Evolutionary conservation across 495 filamentous ascomycete genomes (phyloP).

Genomic region (Filosporella fistucella): DNA sequence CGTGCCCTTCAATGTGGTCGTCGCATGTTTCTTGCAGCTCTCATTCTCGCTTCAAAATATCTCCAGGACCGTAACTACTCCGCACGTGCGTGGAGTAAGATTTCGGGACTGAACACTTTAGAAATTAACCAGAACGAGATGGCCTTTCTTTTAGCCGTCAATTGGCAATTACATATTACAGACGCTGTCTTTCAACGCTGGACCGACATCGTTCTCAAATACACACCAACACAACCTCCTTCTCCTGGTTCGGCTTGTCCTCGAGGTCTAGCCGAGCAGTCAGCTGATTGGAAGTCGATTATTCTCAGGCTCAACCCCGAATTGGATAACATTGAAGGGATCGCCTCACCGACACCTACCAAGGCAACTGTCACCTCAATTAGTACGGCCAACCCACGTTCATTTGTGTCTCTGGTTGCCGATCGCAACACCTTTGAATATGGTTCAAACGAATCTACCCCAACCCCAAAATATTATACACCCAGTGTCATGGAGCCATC

Average conservation of each 20-base stretch:
- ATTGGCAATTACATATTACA: conserved; percentile 92
- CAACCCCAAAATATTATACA: conserved; percentile 36
- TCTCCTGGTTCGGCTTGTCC: conserved; percentile 44
- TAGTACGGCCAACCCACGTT: conserved; percentile 21
- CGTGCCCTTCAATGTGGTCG: conserved; percentile 93
- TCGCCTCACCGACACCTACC: conserved; percentile 24
- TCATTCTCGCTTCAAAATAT: conserved; percentile 96
- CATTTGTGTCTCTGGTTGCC: conserved; percentile 22
- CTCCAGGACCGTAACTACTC: conserved; percentile 98
- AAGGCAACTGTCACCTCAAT: conserved; percentile 20
- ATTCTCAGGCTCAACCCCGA: conserved; percentile 77
- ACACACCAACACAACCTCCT: conserved; percentile 65
- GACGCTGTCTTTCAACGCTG: conserved; percentile 85
- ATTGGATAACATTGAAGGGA: conserved; percentile 55
- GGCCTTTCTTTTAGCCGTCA: conserved; percentile 82
- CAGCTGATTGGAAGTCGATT: conserved; percentile 66
- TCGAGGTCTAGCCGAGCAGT: conserved; percentile 32
- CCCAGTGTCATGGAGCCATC: conserved; percentile 59
- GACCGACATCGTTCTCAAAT: conserved; percentile 85
- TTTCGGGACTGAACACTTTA: conserved; percentile 80
- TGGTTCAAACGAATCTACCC: conserved; percentile 38
- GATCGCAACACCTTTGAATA: conserved; percentile 27
- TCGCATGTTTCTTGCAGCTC: conserved; percentile 92
- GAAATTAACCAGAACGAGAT: conserved; percentile 98
- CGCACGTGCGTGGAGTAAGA: conserved; percentile 96